phyloP scores from a whole-genome alignment of 768 basidiomycete genomes.

The Naganishia vaughanmartiniae region DNA sequence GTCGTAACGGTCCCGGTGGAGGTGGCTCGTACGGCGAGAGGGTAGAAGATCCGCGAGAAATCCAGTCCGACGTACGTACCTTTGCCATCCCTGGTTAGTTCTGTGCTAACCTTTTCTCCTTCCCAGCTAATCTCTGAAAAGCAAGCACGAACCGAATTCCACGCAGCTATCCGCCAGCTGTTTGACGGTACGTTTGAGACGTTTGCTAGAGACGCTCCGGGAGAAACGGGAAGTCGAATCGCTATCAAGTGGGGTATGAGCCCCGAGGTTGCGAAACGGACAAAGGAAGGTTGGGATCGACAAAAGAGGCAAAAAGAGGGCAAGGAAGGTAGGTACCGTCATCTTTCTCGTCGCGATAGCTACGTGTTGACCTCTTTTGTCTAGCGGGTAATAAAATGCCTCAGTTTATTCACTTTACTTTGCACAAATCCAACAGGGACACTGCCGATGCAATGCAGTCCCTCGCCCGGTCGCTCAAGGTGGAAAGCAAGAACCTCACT shows the following conservation, averaged over 20 bases:
- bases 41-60: conserved; percentile 68
- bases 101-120: not conserved
- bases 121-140: conserved; percentile 78
- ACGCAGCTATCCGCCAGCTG: conserved; percentile 72
- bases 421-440: conserved; percentile 96
- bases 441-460: conserved; percentile 88
- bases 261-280: not conserved
- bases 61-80: conserved; percentile 72
- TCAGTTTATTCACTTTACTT: conserved; percentile 89
- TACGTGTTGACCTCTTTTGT: not conserved
- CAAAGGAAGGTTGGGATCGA: conserved; percentile 11
- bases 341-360: not conserved
- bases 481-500: conserved; percentile 73
- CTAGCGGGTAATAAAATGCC: conserved; percentile 37
- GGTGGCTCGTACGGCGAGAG: conserved; percentile 39
- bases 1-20: conserved; percentile 30
- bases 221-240: conserved; percentile 67
- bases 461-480: conserved; percentile 72
- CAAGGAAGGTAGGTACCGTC: conserved; percentile 24
- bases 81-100: not conserved
- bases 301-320: conserved; percentile 15
- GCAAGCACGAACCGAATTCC: conserved; percentile 73
- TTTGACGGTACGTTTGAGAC: conserved; percentile 83
- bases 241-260: conserved; percentile 68
- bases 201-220: conserved; percentile 59